A percentile compares a stretch with the other conserved stretches of the same genome.
These are phyloP conservation scores for Salvia miltiorrhiza DNA, from an alignment of 257 asterid genomes.

Conservation along the genomic window DNA sequence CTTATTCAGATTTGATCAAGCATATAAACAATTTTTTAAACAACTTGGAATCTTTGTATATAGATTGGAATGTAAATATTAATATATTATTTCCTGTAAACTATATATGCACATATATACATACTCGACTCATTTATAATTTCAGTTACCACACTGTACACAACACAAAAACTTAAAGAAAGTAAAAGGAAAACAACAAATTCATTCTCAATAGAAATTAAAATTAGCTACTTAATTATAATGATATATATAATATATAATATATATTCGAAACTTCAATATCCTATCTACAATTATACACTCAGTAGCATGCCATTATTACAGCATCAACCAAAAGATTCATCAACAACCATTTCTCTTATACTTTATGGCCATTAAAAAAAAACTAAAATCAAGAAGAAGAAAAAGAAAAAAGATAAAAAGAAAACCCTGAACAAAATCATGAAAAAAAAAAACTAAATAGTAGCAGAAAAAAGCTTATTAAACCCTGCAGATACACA, in stretches of 20 bases:
- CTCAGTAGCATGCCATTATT: constrained; percentile 34
- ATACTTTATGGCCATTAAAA: constrained; percentile 2
- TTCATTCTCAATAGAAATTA: background rate
- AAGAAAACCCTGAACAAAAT: constrained; percentile 10
- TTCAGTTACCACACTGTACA: no score
- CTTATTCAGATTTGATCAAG: no score
- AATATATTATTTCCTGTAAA: no score
- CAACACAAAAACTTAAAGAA: no score
- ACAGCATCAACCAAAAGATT: constrained; percentile 40
- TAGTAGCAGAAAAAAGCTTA: constrained; percentile 33
- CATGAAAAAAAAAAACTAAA: constrained; percentile 15
- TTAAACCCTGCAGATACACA: constrained; percentile 46
- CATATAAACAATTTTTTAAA: no score
- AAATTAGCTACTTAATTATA: background rate
- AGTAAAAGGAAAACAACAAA: background rate
- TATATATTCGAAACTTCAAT: background rate
- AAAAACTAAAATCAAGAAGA: constrained; percentile 1
- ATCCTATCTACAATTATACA: constrained; percentile 30
- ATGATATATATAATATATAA: no score
- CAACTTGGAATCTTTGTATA: no score
- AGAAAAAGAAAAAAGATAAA: background rate
- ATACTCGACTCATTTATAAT: no score
- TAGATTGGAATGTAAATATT: no score
- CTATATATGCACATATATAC: no score
- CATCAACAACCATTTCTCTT: constrained; percentile 20